phyloP scores from a whole-genome alignment of 2,329 filamentous ascomycete species.

The Byssothecium circinans region DNA sequence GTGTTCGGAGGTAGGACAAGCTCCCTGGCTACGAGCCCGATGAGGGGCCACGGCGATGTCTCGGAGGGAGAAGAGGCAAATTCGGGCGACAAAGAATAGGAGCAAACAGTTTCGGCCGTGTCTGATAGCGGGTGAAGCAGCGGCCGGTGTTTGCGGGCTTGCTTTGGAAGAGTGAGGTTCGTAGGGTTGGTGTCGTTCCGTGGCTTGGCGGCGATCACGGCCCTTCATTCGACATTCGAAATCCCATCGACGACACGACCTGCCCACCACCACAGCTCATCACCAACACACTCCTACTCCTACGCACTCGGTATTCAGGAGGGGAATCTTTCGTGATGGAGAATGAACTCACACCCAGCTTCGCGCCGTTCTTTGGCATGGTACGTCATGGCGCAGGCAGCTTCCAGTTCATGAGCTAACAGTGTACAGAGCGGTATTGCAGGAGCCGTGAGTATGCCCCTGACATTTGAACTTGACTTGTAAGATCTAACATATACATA shows the following conservation, averaged over 20 bases:
- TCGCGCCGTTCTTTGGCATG: conserved; percentile 88
- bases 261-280: conserved; percentile 5
- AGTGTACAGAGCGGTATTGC: conserved; percentile 69
- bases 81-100: conserved; percentile 4
- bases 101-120: conserved; percentile 3
- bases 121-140: conserved; percentile 16
- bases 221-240: not conserved
- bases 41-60: conserved; percentile 19
- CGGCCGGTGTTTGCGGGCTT: conserved; percentile 15
- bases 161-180: conserved; percentile 3
- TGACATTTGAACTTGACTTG: conserved; percentile 14
- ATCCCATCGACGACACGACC: not conserved
- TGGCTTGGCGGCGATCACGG: conserved; percentile 5
- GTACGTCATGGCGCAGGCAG: conserved; percentile 53
- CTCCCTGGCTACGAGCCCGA: conserved; percentile 26
- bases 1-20: conserved; percentile 17
- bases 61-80: conserved; percentile 6
- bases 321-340: conserved; percentile 22
- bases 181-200: not conserved
- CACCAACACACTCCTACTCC: not conserved
- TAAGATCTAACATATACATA: conserved; percentile 29
- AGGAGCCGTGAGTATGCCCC: conserved; percentile 56
- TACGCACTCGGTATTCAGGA: not conserved
- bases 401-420: conserved; percentile 35
- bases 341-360: conserved; percentile 69